These are phyloP conservation scores for Sclerotinia sclerotiorum DNA, from an alignment of 2,329 filamentous ascomycete species.

Conservation along the genomic window DNA sequence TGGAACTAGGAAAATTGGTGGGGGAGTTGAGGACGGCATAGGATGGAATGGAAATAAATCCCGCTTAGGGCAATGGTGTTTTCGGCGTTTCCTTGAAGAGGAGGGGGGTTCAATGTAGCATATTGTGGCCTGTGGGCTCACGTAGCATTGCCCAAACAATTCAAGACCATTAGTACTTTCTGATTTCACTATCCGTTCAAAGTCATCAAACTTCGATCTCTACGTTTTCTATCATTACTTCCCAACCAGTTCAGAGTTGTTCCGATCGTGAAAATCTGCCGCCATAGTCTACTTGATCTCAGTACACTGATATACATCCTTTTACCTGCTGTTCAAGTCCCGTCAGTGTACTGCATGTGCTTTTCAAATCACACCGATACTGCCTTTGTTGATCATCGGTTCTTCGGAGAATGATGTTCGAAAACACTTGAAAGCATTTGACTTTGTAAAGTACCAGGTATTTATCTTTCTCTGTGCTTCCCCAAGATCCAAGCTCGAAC, in stretches of 20 bases:
- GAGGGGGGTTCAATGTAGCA: constrained; percentile 13
- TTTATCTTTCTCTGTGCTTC: not conserved
- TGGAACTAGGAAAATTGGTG: constrained; percentile 6
- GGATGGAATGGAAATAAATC: constrained; percentile 5
- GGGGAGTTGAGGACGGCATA: constrained; percentile 8
- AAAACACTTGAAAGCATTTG: not conserved
- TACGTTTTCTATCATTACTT: not conserved
- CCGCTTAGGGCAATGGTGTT: constrained; percentile 24
- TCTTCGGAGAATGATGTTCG: not conserved
- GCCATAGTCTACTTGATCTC: not conserved
- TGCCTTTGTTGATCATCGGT: not conserved
- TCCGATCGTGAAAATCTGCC: too few relatives aligned
- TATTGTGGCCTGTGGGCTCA: not conserved
- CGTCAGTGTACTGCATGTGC: not conserved
- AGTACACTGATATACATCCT: not conserved
- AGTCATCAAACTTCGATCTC: not conserved
- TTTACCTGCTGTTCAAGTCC: not conserved
- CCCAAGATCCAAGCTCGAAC: not conserved
- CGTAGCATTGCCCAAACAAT: constrained; percentile 1
- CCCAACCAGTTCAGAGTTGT: not conserved
- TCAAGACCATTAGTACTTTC: constrained; percentile 1
- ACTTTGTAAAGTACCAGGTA: not conserved
- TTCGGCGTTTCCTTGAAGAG: constrained; percentile 13
- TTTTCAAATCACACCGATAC: not conserved
- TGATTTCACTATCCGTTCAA: not conserved